Evolutionary conservation across 305 asterid species (phyloP), one percentile per base, ranked within the genome.

Genomic region (Fraxinus nigra): DNA sequence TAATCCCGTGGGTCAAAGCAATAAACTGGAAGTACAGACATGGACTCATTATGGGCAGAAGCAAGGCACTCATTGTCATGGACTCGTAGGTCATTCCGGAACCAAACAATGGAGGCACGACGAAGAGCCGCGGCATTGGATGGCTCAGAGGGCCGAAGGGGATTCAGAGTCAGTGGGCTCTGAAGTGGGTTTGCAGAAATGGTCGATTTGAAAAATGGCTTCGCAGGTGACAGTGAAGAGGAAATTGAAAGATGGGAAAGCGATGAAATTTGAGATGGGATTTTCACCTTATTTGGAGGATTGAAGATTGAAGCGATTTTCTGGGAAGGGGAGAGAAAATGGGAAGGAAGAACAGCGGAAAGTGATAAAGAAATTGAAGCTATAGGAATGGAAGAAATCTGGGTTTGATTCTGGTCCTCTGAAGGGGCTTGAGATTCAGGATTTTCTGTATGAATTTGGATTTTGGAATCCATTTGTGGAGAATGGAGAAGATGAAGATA

Each of bases 1-100:
- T 93, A 96, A 78, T 94, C 99, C 11, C 98, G 83, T 0, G 98
- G 99, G 94, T 96, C 99, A 84, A 96, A 96, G 86, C 97, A 91
- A 94, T 94, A 96, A 33, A 96, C 95, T 0, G 98, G 98, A 34
- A 96, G 90, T 1, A 96, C 95, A 3, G 99, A 96, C 40, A 92
- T 59, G 4, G 98, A 90, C 5, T 93, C 97, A 84, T 92, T 89
- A 89, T 92, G 90, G 34, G 99, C 98, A 0, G 94, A 78, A 80
- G 91, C 80, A 67, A 96, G 96, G 79, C 94, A 90, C 78, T 94
- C 99, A 70, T 96, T 96, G 85, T 96, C 99, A 78, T 92, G 93
- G 81, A 93, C 87, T 33, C 99, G 98, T 72, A 96, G 97, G 87
- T 97, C 99, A 88, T 97, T 97, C 14, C 98, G 97, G 91, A 97